Percentiles rank a stretch among this genome's conserved stretches.
phyloP scores from a whole-genome alignment of 225 moss, liverwort and hornwort genomes.

The Thuidium tamariscinum region DNA sequence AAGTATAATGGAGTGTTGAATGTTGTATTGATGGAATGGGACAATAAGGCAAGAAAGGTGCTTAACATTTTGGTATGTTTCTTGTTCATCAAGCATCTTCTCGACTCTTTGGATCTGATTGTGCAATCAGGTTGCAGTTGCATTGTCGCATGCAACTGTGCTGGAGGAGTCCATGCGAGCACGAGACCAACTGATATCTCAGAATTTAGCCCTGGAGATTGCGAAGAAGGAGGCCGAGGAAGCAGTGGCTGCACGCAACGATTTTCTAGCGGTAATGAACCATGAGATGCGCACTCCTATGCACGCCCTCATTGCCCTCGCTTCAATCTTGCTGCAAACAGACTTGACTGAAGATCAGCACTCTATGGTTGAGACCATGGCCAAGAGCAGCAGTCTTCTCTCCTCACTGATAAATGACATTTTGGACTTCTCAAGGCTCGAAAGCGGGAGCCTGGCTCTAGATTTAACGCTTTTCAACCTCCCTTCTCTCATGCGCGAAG shows the following conservation, averaged over 20 bases:
- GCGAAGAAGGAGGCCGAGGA: conserved; percentile 88
- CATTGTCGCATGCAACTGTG: conserved; percentile 83
- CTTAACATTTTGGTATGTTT: not conserved
- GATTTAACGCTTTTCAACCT: conserved; percentile 58
- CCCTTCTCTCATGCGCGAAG: conserved; percentile 64
- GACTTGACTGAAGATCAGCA: conserved; percentile 74
- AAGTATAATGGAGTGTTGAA: not conserved
- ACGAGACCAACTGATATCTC: conserved; percentile 66
- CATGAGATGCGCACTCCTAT: conserved; percentile 96
- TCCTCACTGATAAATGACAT: conserved; percentile 87
- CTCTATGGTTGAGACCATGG: conserved; percentile 84
- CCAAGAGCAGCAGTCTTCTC: conserved; percentile 79
- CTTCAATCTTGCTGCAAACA: conserved; percentile 67
- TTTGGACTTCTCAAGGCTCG: conserved; percentile 78
- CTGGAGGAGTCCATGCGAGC: conserved; percentile 86
- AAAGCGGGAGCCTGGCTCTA: conserved; percentile 68
- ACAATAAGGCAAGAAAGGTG: not conserved
- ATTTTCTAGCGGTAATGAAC: conserved; percentile 90
- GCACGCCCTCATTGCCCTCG: conserved; percentile 88
- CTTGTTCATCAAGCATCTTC: not conserved
- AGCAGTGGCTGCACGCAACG: conserved; percentile 79
- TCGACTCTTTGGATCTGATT: not conserved
- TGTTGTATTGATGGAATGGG: not conserved
- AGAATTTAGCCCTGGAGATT: conserved; percentile 69
- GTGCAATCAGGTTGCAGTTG: conserved; percentile 70